Conservation (phyloP, 306 rosid species). For the Gleditsia sinensis region DNA sequence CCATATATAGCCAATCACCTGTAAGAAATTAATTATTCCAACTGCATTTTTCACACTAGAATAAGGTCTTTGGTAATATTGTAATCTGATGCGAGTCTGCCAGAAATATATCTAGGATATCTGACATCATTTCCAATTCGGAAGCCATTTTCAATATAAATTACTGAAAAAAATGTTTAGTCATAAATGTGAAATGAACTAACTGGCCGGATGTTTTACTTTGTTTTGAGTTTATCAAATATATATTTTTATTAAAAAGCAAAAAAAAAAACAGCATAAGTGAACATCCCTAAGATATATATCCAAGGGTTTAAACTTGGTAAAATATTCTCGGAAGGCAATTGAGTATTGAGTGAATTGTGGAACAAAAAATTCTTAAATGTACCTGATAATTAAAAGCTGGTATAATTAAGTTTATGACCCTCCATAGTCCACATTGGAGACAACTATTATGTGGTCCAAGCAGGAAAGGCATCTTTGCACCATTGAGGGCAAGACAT, state of each 20-base stretch:
- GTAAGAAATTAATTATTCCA: neutral
- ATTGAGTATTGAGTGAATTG: too few species aligned
- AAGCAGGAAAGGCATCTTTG: constrained; percentile 27
- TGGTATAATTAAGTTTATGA: too few species aligned
- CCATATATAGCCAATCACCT: neutral
- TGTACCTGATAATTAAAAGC: neutral
- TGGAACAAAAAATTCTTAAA: too few species aligned
- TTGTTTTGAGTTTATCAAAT: too few species aligned
- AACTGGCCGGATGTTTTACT: too few species aligned
- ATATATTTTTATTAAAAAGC: too few species aligned
- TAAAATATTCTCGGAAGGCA: too few species aligned
- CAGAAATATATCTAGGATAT: neutral
- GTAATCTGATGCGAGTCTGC: neutral
- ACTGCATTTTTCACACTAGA: neutral
- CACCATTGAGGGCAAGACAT: constrained; percentile 16
- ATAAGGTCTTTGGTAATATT: neutral
- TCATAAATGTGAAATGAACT: too few species aligned
- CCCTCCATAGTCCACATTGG: neutral
- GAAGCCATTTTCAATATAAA: too few species aligned
- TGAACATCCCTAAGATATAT: neutral
- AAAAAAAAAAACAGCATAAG: neutral
- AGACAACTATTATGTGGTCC: constrained; percentile 40
- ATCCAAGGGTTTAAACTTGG: too few species aligned
- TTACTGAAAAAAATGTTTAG: neutral
- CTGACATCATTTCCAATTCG: neutral